Evolutionary conservation across 371 early-diverging fungal genomes (phyloP), one percentile per base, ranked within the genome.

Genomic region (Mucor saturninus): DNA sequence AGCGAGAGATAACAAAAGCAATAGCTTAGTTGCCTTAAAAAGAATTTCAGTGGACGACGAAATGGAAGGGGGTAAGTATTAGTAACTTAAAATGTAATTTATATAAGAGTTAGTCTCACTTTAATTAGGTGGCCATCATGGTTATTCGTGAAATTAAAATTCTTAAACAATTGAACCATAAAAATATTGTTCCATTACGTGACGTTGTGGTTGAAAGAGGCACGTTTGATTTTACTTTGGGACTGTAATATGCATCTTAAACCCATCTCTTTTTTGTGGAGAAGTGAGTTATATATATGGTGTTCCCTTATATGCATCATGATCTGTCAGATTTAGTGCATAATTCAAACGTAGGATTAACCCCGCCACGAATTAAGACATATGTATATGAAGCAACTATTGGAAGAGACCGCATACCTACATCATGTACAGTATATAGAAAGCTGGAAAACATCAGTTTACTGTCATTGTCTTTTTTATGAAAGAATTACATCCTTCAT

Each of bases 301-400:
- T 95, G 5, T 93, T 98, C 54, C 96, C 95, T 31, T 98, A 97
- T 81, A 92, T 98, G 93, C 95, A 95, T 56, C 94, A 93, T 64
- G 97, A 98, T 68, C 80, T 98, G 21, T 89, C 93, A 2, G 96
- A 95, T 1, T 76, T 95, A 40, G 73, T 96, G 42, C 89, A 89
- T 48, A 90, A 93, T 65, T 88, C 89, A 5, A 77, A 81, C 50
- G 86, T 91, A 5, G 71, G 79, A 29, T 80, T 94, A 48, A 77
- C 84, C 4, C 79, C 71, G 4, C 84, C 89, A 29, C 93, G 91
- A 58, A 87, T 95, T 56, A 95, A 95, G 62, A 78, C 89, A 71
- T 89, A 91, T n/a, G n/a, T n/a, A n/a, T 59, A 66, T 91, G 71
- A 83, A 87, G 50, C 97, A 97, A 67, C 69, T 97, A 21, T 71